Base-by-base conservation (phyloP, 495 filamentous ascomycete genomes). In the Neurospora terricola region DNA sequence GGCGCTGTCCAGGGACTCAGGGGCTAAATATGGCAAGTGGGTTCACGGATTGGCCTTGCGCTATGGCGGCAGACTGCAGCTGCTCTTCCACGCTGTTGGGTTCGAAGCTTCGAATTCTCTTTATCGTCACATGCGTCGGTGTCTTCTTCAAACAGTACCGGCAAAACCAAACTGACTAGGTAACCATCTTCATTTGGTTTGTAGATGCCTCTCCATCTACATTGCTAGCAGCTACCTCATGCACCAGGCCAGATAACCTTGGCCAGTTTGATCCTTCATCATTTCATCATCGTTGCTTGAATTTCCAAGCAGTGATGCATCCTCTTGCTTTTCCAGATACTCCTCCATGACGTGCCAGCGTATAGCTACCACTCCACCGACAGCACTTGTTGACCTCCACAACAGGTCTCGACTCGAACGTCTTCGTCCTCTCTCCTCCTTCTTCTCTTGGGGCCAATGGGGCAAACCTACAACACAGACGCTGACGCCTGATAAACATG, bases 1-100 rank as follows among this genome's bases (percentile, higher is more conserved):
- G 48, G 48, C 48, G n/a, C 48, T 12, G 48, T 16, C n/a, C n/a
- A n/a, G n/a, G n/a, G n/a, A n/a, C n/a, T n/a, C 54, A 62, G 54
- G 54, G 54, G 27, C 16, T 8, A 34, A 34, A 62, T 62, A 16
- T 62, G 54, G 54, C 18, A 62, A 62, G 12, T 62, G 54, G 54
- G 27, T 18, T 4, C 23, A 6, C 54, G 54, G 12, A 34, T 62
- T 27, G 27, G 54, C 54, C 54, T 62, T 30, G 27, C 54, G 54
- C 54, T 18, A 70, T 40, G n/a, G 27, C 72, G 73, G 72, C 69
- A 38, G 74, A 34, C 69, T 76, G 73, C 76, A 76, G 75, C 69
- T 75, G 75, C 38, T 66, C 37, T 76, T n/a, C 54, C 71, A 70
- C 27, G 48, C 21, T 34, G 71, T 71, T 42, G 73, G 45, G 14